Evolutionary conservation across 2,329 filamentous ascomycete species (phyloP).

Genomic region (Lomentospora prolificans): DNA sequence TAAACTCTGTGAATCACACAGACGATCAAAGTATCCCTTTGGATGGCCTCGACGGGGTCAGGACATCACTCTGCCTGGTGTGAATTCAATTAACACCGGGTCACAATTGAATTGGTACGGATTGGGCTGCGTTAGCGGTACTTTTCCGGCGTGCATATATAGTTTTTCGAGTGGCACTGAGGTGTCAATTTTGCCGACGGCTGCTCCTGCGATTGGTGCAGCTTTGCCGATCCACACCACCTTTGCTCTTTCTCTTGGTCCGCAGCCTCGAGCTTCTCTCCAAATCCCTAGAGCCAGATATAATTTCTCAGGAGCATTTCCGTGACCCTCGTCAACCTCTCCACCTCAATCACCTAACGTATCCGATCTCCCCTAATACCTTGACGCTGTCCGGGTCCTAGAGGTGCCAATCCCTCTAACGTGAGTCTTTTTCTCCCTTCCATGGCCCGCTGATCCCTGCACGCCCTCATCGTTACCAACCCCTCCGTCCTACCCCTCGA

Average conservation of each 20-base stretch:
- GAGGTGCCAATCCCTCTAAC: not conserved
- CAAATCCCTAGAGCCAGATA: not conserved
- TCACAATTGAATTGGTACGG: no score
- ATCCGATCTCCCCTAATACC: not conserved
- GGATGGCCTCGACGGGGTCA: no score
- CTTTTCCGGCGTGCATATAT: not conserved
- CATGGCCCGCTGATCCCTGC: no score
- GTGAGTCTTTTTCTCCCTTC: not conserved
- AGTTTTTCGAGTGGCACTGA: no score
- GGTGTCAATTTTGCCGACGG: not conserved
- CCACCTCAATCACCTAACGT: not conserved
- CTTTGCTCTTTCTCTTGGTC: not conserved
- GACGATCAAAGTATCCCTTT: no score
- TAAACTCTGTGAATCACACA: no score
- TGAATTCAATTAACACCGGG: no score
- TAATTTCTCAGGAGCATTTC: not conserved
- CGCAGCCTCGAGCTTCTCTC: not conserved
- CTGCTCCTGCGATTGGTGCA: not conserved
- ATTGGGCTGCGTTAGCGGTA: not conserved
- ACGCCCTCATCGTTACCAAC: not conserved
- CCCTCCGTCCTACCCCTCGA: not conserved
- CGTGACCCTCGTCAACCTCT: not conserved
- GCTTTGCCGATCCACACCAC: not conserved
- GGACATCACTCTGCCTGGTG: no score
- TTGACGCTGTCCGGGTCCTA: not conserved